phyloP scores from a whole-genome alignment of 192 early-diverging fungal species.

The Spizellomyces sp. region DNA sequence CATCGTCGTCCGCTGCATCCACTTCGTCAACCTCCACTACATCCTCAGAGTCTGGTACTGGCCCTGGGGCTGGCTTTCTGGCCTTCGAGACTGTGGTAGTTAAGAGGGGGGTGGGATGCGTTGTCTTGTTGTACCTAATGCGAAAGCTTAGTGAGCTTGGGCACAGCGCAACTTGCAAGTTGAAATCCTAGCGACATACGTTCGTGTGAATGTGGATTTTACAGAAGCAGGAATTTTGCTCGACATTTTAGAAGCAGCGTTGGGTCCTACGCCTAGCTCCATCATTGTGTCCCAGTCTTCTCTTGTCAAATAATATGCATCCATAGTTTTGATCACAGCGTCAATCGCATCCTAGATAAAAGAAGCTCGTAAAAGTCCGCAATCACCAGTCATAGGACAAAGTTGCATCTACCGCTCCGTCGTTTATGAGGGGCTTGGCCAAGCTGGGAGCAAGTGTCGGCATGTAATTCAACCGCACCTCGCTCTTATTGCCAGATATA shows the following conservation, averaged over 20 bases:
- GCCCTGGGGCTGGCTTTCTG: slow-evolving; percentile 22
- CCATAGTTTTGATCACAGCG: slow-evolving; percentile 83
- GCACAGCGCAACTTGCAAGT: background rate
- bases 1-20: slow-evolving; percentile 55
- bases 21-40: slow-evolving; percentile 59
- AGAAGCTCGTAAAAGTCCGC: slow-evolving; percentile 1
- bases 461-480: slow-evolving; percentile 85
- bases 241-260: slow-evolving; percentile 50
- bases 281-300: slow-evolving; percentile 87
- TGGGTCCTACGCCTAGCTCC: slow-evolving; percentile 70
- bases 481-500: slow-evolving; percentile 80
- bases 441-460: slow-evolving; percentile 66
- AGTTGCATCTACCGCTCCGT: slow-evolving; percentile 24
- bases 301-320: slow-evolving; percentile 86
- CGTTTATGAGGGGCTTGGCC: slow-evolving; percentile 54
- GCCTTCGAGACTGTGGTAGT: slow-evolving; percentile 36
- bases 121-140: slow-evolving; percentile 62
- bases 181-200: slow-evolving; percentile 16
- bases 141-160: background rate
- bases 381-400: background rate
- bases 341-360: slow-evolving; percentile 57
- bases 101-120: slow-evolving; percentile 67
- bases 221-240: slow-evolving; percentile 61
- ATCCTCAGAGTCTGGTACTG: slow-evolving; percentile 61
- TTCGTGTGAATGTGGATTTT: slow-evolving; percentile 78